Percentiles rank a stretch among this genome's conserved stretches.
Conservation (phyloP, 2,329 filamentous ascomycete species). For the Tolypocladium nubicola region DNA sequence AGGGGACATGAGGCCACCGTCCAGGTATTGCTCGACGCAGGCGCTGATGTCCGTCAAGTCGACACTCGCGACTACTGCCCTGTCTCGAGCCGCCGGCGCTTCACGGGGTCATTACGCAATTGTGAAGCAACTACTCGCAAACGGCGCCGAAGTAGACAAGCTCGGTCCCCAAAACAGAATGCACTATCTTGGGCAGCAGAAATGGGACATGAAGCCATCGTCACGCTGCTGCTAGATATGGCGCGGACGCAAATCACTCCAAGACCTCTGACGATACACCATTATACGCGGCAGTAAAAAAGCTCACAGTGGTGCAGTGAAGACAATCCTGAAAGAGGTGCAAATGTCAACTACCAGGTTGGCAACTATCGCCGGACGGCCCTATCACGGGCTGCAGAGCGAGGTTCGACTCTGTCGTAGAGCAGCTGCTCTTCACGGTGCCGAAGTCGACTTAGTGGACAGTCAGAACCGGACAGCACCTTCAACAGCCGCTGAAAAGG, state of each 20-base stretch:
- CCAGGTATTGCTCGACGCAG: not conserved
- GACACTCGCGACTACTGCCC: fast-evolving
- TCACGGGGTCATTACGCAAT: not conserved
- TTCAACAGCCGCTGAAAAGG: not conserved
- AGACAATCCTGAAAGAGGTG: no score
- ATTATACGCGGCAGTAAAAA: no score
- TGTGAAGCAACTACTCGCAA: not conserved
- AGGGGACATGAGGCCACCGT: not conserved
- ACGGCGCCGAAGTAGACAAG: not conserved
- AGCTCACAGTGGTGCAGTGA: no score
- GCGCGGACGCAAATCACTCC: no score
- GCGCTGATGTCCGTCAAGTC: not conserved
- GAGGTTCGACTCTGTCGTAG: not conserved
- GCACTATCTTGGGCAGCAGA: no score
- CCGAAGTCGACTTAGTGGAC: not conserved
- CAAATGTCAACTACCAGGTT: not conserved
- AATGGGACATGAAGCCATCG: not conserved
- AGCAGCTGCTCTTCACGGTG: not conserved
- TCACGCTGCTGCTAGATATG: not conserved
- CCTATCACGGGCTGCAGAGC: not conserved
- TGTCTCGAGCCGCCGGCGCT: not conserved
- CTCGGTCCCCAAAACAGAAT: not conserved
- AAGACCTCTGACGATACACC: no score
- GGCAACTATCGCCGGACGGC: not conserved
- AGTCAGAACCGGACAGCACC: not conserved